Percentiles rank a stretch among this genome's conserved stretches.
phyloP scores from a whole-genome alignment of 495 filamentous ascomycete species.

The Aspergillus leporis region DNA sequence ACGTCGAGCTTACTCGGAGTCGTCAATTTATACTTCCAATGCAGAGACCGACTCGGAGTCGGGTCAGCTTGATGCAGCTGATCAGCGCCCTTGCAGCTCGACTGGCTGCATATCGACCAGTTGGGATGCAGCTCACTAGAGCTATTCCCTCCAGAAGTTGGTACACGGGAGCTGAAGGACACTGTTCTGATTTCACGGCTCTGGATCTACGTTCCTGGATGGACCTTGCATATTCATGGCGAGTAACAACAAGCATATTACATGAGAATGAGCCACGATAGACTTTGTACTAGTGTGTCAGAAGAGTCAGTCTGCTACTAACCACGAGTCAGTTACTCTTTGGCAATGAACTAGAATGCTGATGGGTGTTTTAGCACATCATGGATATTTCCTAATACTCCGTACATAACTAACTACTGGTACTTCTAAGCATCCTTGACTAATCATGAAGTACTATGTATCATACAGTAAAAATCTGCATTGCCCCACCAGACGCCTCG shows the following conservation, averaged over 20 bases:
- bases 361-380: not conserved
- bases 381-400: too few relatives aligned
- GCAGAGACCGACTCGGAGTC: not conserved
- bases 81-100: constrained; percentile 1
- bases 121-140: not conserved
- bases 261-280: not conserved
- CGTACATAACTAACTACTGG: too few relatives aligned
- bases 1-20: not conserved
- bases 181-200: not conserved
- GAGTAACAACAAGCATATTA: not conserved
- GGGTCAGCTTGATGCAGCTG: not conserved
- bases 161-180: not conserved
- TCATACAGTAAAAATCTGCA: too few relatives aligned
- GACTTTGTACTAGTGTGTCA: not conserved
- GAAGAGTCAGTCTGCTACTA: not conserved
- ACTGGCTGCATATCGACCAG: not conserved
- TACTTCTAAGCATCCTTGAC: too few relatives aligned
- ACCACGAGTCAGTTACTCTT: not conserved
- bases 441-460: too few relatives aligned
- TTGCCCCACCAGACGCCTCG: not conserved
- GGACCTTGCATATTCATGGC: not conserved
- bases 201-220: not conserved
- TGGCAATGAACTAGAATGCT: not conserved
- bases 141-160: not conserved
- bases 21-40: not conserved